phyloP scores from a whole-genome alignment of 1,139 yeast genomes.

The Pneumocystis murina region DNA sequence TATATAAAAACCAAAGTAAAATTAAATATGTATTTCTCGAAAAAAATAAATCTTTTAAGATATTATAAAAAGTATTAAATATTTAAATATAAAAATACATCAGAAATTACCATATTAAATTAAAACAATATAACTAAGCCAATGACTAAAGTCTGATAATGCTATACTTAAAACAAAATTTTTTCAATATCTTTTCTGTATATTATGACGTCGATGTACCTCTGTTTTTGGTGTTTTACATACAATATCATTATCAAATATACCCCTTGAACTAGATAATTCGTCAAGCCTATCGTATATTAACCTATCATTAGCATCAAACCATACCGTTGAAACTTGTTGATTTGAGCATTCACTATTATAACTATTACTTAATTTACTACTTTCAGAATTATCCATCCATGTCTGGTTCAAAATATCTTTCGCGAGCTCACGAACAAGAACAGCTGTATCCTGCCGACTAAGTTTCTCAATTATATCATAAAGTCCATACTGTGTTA shows the following conservation, averaged over 20 bases:
- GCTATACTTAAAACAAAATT: background rate
- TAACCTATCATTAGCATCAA: background rate
- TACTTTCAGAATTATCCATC: background rate
- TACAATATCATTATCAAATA: background rate
- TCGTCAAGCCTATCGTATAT: background rate
- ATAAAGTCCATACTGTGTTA: constrained; percentile 7
- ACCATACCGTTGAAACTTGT: background rate
- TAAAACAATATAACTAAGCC: background rate
- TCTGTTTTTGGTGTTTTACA: background rate
- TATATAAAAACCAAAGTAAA: background rate
- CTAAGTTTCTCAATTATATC: constrained; percentile 7
- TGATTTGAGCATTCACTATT: background rate
- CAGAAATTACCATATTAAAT: background rate
- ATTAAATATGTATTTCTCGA: background rate
- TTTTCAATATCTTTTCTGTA: background rate
- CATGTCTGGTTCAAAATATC: constrained; percentile 5
- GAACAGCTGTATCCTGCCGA: constrained; percentile 12
- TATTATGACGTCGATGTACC: background rate
- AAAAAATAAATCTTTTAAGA: background rate
- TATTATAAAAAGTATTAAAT: too few species aligned
- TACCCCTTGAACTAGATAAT: background rate
- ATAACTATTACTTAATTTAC: background rate
- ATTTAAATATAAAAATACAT: background rate
- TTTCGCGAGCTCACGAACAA: constrained; percentile 14
- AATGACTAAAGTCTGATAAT: background rate